These are phyloP conservation scores for Helotiales sp. DNA, from an alignment of 2,329 filamentous ascomycete genomes.

Conservation along the genomic window DNA sequence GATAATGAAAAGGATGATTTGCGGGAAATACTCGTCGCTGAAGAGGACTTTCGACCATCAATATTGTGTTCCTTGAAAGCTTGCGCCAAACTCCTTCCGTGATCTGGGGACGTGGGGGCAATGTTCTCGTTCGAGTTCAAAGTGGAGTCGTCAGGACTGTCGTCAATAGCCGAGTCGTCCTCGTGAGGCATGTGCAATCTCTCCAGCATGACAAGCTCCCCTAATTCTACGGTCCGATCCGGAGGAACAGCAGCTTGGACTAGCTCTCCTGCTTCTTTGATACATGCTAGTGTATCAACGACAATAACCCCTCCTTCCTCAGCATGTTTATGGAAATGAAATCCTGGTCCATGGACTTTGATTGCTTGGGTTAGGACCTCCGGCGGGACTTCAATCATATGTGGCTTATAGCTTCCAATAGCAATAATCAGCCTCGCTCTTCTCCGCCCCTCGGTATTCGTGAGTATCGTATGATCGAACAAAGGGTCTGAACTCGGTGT, in stretches of 20 bases:
- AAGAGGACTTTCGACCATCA: background rate
- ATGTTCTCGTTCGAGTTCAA: background rate
- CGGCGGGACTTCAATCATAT: constrained; percentile 83
- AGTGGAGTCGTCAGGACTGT: constrained; percentile 8
- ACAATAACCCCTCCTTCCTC: constrained; percentile 65
- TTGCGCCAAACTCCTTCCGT: constrained; percentile 12
- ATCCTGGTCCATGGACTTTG: constrained; percentile 50
- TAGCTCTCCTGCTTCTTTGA: constrained; percentile 85
- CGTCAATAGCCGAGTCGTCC: constrained; percentile 18
- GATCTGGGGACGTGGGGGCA: constrained; percentile 5
- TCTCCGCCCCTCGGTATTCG: constrained; percentile 65
- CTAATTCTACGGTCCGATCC: constrained; percentile 80
- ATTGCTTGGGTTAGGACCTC: constrained; percentile 69
- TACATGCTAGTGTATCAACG: constrained; percentile 75
- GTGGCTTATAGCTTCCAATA: constrained; percentile 65
- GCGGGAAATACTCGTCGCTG: constrained; percentile 16
- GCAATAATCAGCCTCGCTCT: constrained; percentile 73
- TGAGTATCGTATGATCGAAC: constrained; percentile 74
- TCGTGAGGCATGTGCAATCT: constrained; percentile 16
- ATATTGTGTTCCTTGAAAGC: constrained; percentile 13
- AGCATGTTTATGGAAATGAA: constrained; percentile 67
- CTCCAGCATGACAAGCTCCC: constrained; percentile 71
- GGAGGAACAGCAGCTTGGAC: constrained; percentile 74
- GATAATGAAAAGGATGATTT: constrained; percentile 25
- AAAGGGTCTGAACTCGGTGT: constrained; percentile 74